A percentile compares a stretch with the other conserved stretches of the same genome.
Evolutionary conservation across 352 stramenopile genomes (phyloP).

Genomic region (Pythium phragmitis): DNA sequence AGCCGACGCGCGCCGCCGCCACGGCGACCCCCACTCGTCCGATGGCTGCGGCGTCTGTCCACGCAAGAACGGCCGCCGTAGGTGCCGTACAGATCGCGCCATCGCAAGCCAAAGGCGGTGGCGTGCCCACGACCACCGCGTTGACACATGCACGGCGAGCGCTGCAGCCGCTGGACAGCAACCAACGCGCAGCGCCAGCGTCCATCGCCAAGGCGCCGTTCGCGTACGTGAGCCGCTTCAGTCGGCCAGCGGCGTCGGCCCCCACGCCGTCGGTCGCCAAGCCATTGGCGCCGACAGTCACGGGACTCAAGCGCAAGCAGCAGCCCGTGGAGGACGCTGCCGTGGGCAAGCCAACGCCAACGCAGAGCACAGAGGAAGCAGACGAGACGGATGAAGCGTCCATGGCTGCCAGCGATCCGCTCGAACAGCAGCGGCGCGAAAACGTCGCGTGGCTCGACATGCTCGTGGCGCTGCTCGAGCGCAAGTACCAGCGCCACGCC

Average conservation of each 20-base stretch:
- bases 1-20: background rate
- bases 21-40: background rate
- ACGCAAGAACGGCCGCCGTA: slow-evolving; percentile 11
- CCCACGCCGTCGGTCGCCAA: background rate
- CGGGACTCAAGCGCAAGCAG: slow-evolving; percentile 30
- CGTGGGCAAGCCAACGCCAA: background rate
- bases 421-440: slow-evolving; percentile 29
- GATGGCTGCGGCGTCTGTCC: background rate
- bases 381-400: background rate
- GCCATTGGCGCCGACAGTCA: background rate
- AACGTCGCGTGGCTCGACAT: slow-evolving; percentile 87
- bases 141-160: slow-evolving; percentile 7
- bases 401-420: background rate
- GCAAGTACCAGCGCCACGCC: slow-evolving; percentile 44
- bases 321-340: background rate
- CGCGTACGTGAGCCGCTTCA: slow-evolving; percentile 22
- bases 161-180: slow-evolving; percentile 22
- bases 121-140: background rate
- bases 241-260: background rate
- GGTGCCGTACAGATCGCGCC: slow-evolving; percentile 5
- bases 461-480: slow-evolving; percentile 69
- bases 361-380: background rate
- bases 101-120: background rate
- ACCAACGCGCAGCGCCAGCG: background rate
- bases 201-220: slow-evolving; percentile 15